Conservation (phyloP, 2,329 filamentous ascomycete genomes). For the Trichophyton schoenleinii region DNA sequence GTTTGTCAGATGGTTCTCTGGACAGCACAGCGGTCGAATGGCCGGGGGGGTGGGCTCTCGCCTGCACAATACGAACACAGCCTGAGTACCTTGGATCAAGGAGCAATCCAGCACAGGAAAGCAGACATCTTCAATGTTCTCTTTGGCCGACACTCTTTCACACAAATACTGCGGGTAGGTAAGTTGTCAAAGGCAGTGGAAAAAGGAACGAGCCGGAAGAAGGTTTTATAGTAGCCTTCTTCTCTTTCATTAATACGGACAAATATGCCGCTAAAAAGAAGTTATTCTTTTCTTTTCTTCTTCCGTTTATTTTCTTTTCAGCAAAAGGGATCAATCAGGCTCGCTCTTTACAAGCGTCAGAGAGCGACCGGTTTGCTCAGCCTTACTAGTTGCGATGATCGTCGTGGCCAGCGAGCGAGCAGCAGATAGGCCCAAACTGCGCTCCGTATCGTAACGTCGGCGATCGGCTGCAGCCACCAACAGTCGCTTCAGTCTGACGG, state of each 20-base stretch:
- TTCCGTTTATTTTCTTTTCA: background rate
- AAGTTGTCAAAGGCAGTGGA: background rate
- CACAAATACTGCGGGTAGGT: no score
- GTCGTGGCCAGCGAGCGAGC: background rate
- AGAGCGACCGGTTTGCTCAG: background rate
- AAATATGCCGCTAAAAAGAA: background rate
- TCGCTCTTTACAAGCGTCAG: background rate
- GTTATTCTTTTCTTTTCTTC: background rate
- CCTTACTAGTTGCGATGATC: conserved; percentile 3
- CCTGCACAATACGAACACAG: background rate
- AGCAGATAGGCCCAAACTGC: background rate
- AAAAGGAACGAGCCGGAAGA: background rate
- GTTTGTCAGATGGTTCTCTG: no score
- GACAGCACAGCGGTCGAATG: background rate
- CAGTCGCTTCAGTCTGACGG: background rate
- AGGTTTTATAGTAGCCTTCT: background rate
- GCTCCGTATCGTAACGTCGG: background rate
- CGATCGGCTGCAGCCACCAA: conserved; percentile 1
- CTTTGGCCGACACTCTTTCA: no score
- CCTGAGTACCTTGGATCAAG: background rate
- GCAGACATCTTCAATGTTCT: background rate
- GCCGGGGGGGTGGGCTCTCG: background rate
- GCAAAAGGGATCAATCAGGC: no score
- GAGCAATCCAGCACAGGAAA: background rate
- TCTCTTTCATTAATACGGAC: no score